These are phyloP conservation scores for Avena sativa DNA, from an alignment of 176 grass and related monocot genomes.

Conservation along the genomic window DNA sequence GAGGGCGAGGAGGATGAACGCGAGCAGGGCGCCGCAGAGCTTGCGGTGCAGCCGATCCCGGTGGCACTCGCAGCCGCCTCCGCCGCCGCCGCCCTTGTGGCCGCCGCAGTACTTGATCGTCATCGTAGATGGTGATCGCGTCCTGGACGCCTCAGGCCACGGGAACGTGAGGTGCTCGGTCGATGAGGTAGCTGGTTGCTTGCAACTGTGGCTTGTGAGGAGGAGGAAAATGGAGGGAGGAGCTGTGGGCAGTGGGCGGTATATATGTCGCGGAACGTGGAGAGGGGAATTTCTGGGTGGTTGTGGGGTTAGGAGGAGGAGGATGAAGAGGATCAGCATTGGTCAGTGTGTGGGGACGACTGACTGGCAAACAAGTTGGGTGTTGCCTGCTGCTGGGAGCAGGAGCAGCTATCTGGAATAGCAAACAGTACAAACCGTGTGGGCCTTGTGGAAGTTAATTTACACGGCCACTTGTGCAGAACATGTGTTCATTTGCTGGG, in stretches of 20 bases:
- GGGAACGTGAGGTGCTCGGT: not conserved
- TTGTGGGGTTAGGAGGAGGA: not conserved
- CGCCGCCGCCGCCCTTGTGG: slow-evolving; percentile 36
- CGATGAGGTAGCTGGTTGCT: not conserved
- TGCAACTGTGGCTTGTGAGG: not conserved
- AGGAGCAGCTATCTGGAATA: not conserved
- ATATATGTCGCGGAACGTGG: slow-evolving; percentile 34
- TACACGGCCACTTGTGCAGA: too few species aligned
- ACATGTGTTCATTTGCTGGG: too few species aligned
- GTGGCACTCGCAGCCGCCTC: slow-evolving; percentile 39
- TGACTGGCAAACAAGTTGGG: not conserved
- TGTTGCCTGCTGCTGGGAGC: slow-evolving; percentile 22
- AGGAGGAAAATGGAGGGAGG: not conserved
- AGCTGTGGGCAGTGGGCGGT: not conserved
- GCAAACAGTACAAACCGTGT: too few species aligned
- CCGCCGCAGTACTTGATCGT: slow-evolving; percentile 58
- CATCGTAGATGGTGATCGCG: not conserved
- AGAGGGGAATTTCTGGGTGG: not conserved
- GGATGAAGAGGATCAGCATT: slow-evolving; percentile 33
- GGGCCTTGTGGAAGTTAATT: too few species aligned
- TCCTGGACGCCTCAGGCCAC: not conserved
- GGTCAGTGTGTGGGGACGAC: slow-evolving; percentile 21
- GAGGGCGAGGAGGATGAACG: slow-evolving; percentile 1
- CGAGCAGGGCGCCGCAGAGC: not conserved
- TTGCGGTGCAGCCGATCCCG: not conserved